Base-by-base conservation (phyloP, 208 protist species). In the Acanthamoeba culbertsoni region DNA sequence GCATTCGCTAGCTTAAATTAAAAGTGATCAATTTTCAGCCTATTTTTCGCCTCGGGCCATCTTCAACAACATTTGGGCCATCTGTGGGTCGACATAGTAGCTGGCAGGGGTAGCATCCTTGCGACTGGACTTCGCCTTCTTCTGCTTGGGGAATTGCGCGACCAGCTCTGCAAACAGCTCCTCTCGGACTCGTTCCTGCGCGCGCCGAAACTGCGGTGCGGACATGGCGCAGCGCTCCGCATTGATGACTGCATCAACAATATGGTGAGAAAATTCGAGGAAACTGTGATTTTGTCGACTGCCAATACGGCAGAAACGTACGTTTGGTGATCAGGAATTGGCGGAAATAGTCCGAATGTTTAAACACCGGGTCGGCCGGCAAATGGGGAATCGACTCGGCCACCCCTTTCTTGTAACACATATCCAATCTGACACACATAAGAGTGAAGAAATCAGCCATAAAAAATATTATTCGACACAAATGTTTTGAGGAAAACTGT, bases 151-250 rank as follows among this genome's bases (percentile, higher is more conserved):
- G 75, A 86, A 86, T 43, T 86, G 48, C 12, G 40, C 37, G 28
- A 57, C 42, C 37, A 86, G 75, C 6, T 48, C n/a, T 28, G 26
- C 75, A 40, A 86, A 86, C 45, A 86, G 46, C 45, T 86, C 75
- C 28, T 4, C 75, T 28, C 75, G 75, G 12, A 86, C 75, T 8
- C n/a, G 4, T 28, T 86, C 75, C 46, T 86, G 75, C 8, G 46
- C 7, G 42, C 46, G 40, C 75, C 75, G 4, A 26, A 86, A 86
- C 75, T 86, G 75, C 12, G 75, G 4, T 8, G 75, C 75, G 7
- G 75, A 86, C 75, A 86, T 55, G 37, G 75, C 75, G 33, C 75
- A 86, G 42, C 75, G 75, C 42, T 86, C 75, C 4, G 75, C 75
- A 31, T 86, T 86, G 40, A 86, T 86, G 42, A 86, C 75, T 86